Base-by-base conservation (phyloP, 257 asterid genomes). In the Penstemon eatonii region DNA sequence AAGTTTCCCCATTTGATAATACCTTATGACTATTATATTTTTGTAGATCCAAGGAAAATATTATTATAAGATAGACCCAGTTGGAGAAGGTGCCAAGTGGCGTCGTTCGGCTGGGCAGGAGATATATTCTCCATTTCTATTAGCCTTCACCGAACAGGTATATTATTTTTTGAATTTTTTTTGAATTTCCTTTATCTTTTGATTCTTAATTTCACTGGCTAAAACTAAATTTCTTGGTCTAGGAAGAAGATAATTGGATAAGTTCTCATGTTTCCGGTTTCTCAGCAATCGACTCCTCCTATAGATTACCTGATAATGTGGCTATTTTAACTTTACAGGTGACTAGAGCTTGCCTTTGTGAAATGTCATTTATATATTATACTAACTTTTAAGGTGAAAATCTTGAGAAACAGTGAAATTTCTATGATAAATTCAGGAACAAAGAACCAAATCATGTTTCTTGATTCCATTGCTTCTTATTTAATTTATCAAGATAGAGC, bases 31-130 rank as follows among this genome's bases (percentile, higher is more conserved):
- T 10, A 44, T 57, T 44, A 25, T 56, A 63, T 51, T 18, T 67
- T 60, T 60, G 60, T 68, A 85, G 91, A 79, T 82, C 73, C 86
- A 78, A 82, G 91, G 91, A 11, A 85, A 82, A 68, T 82, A 76
- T 63, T 82, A 74, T 63, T 46, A 80, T 46, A 80, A 82, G 76
- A 78, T 85, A 69, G 91, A 85, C 50, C 80, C 80, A 60, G 83
- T 56, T 55, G 88, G 91, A 69, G 86, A 80, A 75, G 91, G 91
- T 52, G 86, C 91, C 13, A 85, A 82, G 74, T 85, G 91, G 91
- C 85, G 91, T 53, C 88, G 91, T 18, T 65, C 85, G 65, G 77
- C 75, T 61, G 91, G 91, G 43, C 90, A 85, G 77, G 90, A 85
- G 83, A 66, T 82, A 55, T 85, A 80, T 78, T 82, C 90, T 53